Percentiles rank a stretch among this genome's conserved stretches.
Evolutionary conservation across 164 flowering plant genomes (phyloP).

Genomic region (Annona squamosa): DNA sequence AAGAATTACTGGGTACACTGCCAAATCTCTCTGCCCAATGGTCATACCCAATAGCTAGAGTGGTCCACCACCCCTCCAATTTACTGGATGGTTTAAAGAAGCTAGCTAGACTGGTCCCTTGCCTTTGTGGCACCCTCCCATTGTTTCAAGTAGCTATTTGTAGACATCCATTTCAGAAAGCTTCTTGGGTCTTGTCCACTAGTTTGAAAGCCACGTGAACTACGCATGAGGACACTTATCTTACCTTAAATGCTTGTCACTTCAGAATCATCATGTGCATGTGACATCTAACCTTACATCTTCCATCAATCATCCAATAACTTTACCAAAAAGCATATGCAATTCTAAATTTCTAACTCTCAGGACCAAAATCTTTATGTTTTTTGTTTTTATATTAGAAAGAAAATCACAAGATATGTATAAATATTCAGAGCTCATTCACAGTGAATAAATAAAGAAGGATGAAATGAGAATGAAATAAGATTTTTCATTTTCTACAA

Average conservation of each 20-base stretch:
- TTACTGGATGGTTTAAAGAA: not conserved
- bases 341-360: not conserved
- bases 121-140: not conserved
- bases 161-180: not conserved
- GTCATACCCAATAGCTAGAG: not conserved
- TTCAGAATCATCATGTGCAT: not conserved
- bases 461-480: too few species aligned
- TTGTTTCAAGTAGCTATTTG: not conserved
- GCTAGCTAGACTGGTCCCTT: slow-evolving; percentile 2
- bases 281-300: not conserved
- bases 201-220: slow-evolving; percentile 1
- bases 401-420: too few species aligned
- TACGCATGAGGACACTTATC: not conserved
- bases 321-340: not conserved
- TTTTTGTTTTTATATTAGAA: not conserved
- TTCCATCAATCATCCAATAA: not conserved
- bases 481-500: too few species aligned
- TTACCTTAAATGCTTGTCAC: not conserved
- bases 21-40: not conserved
- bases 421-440: not conserved
- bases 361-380: not conserved
- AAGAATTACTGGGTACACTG: not conserved
- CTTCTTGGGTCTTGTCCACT: not conserved
- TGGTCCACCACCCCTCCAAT: not conserved
- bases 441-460: too few species aligned